Evolutionary conservation across 768 basidiomycete species (phyloP).

Genomic region (Termitomyces sp.): DNA sequence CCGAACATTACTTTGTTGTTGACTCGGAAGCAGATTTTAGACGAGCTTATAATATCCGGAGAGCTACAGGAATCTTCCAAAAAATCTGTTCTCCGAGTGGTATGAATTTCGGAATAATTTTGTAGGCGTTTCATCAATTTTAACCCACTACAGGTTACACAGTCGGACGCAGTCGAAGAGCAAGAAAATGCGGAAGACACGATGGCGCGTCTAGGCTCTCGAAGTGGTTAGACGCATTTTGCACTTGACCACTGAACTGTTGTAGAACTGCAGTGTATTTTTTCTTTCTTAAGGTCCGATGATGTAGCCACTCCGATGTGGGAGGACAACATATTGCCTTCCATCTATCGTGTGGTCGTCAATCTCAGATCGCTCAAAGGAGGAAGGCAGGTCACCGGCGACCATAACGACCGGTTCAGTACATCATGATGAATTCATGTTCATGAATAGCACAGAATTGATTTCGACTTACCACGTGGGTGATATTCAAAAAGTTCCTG

Average conservation of each 20-base stretch:
- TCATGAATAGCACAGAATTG: not conserved
- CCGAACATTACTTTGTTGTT: not conserved
- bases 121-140: not conserved
- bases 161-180: conserved; percentile 80
- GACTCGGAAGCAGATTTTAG: conserved; percentile 58
- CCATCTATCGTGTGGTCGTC: not conserved
- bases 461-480: no score
- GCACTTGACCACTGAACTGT: conserved; percentile 13
- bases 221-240: conserved; percentile 53
- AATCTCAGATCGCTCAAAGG: not conserved
- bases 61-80: conserved; percentile 98
- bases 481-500: not conserved
- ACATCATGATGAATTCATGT: no score
- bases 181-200: conserved; percentile 83
- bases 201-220: conserved; percentile 71
- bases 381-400: not conserved
- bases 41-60: conserved; percentile 95
- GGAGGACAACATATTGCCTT: not conserved
- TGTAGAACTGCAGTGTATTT: conserved; percentile 19
- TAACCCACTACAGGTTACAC: conserved; percentile 61
- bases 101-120: conserved; percentile 18
- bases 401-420: not conserved
- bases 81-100: conserved; percentile 70
- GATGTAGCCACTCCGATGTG: conserved; percentile 26
- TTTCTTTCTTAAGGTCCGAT: conserved; percentile 38